These are phyloP conservation scores for Trypanosoma vivax DNA, from an alignment of 208 protist species.

Conservation along the genomic window DNA sequence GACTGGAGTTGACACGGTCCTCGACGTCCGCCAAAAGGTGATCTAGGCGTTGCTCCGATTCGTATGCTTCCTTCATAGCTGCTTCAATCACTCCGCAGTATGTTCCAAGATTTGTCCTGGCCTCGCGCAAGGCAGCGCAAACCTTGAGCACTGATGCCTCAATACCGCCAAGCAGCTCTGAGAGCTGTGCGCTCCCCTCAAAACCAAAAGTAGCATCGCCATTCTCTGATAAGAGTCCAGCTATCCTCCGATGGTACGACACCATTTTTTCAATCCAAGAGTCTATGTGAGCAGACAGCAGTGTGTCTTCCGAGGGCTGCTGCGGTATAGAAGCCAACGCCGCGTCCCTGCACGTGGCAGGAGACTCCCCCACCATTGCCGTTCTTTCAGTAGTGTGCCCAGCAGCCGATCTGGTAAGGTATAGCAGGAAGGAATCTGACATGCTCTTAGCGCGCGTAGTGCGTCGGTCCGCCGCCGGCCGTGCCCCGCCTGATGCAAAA, in stretches of 20 bases:
- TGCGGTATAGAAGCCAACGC: too few relatives aligned
- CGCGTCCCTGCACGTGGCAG: too few relatives aligned
- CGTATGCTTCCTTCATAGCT: background rate
- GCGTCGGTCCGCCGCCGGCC: too few relatives aligned
- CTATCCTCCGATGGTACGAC: background rate
- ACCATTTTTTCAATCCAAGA: slow-evolving; percentile 3
- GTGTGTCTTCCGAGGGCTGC: background rate
- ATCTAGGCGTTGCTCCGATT: background rate
- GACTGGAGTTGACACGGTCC: background rate
- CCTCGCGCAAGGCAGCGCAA: background rate
- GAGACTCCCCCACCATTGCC: too few relatives aligned
- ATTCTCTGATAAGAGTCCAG: background rate
- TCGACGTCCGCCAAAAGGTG: slow-evolving; percentile 4
- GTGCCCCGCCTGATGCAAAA: too few relatives aligned
- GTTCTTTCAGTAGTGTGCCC: too few relatives aligned
- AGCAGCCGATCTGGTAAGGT: too few relatives aligned
- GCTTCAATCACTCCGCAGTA: slow-evolving; percentile 1
- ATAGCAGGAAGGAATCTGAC: too few relatives aligned
- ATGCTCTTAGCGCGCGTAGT: too few relatives aligned
- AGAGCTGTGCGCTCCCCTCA: background rate
- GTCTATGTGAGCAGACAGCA: background rate
- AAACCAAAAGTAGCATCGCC: background rate
- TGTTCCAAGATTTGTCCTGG: background rate
- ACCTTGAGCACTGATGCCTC: background rate
- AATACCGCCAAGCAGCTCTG: background rate